These are phyloP conservation scores for Penicillium sp. DNA, from an alignment of 2,329 filamentous ascomycete genomes.

Conservation along the genomic window DNA sequence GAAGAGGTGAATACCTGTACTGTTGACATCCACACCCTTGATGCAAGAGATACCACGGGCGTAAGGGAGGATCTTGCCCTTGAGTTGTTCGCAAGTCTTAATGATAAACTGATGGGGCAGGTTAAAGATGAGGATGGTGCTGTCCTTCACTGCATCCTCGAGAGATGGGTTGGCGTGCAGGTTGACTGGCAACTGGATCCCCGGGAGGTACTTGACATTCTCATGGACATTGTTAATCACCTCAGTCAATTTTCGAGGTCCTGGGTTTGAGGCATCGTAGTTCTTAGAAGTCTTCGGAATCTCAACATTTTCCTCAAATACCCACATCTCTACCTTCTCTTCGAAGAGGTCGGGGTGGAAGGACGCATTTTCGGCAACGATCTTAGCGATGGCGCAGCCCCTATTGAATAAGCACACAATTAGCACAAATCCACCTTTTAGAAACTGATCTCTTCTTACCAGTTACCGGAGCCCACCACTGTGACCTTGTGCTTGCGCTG, in stretches of 20 bases:
- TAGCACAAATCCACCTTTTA: constrained; percentile 58
- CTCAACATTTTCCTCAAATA: constrained; percentile 86
- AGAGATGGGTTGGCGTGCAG: constrained; percentile 44
- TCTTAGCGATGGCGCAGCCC: constrained; percentile 97
- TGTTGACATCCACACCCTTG: constrained; percentile 92
- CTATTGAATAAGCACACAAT: constrained; percentile 71
- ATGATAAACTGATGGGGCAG: constrained; percentile 88
- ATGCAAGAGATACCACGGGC: constrained; percentile 95
- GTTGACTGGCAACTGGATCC: constrained; percentile 77
- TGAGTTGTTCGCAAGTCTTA: constrained; percentile 77
- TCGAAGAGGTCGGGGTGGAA: constrained; percentile 79
- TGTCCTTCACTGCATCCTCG: constrained; percentile 72
- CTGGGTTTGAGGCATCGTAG: constrained; percentile 68
- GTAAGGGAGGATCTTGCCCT: constrained; percentile 85
- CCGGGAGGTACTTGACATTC: constrained; percentile 97
- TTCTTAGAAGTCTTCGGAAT: constrained; percentile 69
- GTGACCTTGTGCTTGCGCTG: constrained; percentile 51
- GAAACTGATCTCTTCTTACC: constrained; percentile 50
- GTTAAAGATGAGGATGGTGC: constrained; percentile 93
- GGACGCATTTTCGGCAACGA: constrained; percentile 86
- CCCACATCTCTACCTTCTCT: constrained; percentile 95
- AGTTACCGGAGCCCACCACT: constrained; percentile 93
- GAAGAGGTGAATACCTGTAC: constrained; percentile 82
- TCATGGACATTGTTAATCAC: constrained; percentile 92
- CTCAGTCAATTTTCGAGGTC: constrained; percentile 80